A percentile compares a stretch with the other conserved stretches of the same genome.
phyloP scores from a whole-genome alignment of 202 grass and related monocot species.

The Brachypodium distachyon region DNA sequence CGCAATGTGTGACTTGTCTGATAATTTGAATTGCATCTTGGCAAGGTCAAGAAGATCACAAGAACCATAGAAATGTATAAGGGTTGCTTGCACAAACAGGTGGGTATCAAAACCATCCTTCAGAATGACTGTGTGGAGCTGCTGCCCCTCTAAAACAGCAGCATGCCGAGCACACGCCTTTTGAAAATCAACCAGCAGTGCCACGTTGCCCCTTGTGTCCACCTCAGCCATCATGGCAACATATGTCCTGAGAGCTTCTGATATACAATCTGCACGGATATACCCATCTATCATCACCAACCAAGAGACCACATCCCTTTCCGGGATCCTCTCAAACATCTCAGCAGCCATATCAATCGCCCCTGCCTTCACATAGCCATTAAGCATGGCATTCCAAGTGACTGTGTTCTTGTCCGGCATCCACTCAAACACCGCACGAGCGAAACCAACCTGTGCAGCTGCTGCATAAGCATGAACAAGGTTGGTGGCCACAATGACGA shows the following conservation, averaged over 20 bases:
- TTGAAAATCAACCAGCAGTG: constrained; percentile 40
- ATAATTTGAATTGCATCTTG: constrained; percentile 39
- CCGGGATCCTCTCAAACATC: constrained; percentile 31
- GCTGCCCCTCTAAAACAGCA: constrained; percentile 31
- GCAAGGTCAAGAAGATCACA: constrained; percentile 27
- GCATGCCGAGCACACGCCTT: constrained; percentile 28
- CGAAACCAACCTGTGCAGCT: constrained; percentile 14
- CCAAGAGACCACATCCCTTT: constrained; percentile 37
- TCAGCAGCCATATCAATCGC: constrained; percentile 31
- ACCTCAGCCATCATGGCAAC: constrained; percentile 30
- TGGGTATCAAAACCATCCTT: constrained; percentile 60
- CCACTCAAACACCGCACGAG: constrained; percentile 34
- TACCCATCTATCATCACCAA: constrained; percentile 50
- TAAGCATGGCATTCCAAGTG: constrained; percentile 65
- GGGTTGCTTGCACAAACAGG: constrained; percentile 44
- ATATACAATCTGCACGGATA: constrained; percentile 20
- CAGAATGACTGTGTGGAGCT: constrained; percentile 44
- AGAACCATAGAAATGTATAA: constrained; percentile 49
- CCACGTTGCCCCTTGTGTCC: not conserved
- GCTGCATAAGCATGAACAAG: constrained; percentile 37
- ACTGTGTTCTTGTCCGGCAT: constrained; percentile 35
- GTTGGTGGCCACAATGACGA: constrained; percentile 49
- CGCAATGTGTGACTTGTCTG: constrained; percentile 49
- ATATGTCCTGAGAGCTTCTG: constrained; percentile 35
- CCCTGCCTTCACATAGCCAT: constrained; percentile 51